Evolutionary conservation across 805 yeast species (phyloP).

Genomic region (Candida verbasci): DNA sequence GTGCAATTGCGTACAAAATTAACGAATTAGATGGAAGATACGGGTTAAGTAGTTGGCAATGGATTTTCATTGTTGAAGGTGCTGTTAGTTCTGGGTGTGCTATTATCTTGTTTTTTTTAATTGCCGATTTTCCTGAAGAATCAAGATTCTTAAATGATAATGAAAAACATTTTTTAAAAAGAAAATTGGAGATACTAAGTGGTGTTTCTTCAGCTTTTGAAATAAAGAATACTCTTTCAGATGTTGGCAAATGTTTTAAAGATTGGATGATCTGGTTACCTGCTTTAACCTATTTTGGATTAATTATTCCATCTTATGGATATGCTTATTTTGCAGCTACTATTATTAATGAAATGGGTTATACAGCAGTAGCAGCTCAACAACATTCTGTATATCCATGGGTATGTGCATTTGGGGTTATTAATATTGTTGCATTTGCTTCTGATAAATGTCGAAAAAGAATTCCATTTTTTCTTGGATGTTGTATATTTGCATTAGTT

Average conservation of each 20-base stretch:
- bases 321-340: constrained; percentile 72
- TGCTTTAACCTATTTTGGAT: constrained; percentile 60
- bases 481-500: constrained; percentile 32
- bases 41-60: constrained; percentile 45
- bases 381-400: constrained; percentile 84
- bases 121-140: constrained; percentile 73
- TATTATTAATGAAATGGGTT: constrained; percentile 56
- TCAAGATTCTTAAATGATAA: constrained; percentile 47
- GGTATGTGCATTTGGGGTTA: constrained; percentile 67
- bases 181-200: constrained; percentile 52
- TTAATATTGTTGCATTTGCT: constrained; percentile 55
- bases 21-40: constrained; percentile 46
- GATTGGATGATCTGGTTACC: constrained; percentile 57
- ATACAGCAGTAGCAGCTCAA: constrained; percentile 71
- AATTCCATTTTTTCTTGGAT: constrained; percentile 36
- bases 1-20: constrained; percentile 65
- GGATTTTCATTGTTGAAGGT: constrained; percentile 51
- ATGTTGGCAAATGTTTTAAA: constrained; percentile 47
- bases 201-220: constrained; percentile 45
- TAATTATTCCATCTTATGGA: constrained; percentile 70
- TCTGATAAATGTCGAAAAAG: constrained; percentile 55
- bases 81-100: constrained; percentile 33
- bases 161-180: constrained; percentile 41
- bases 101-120: constrained; percentile 38
- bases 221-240: constrained; percentile 40